Percentiles rank a stretch among this genome's conserved stretches.
These are phyloP conservation scores for Phytophthora ohioensis DNA, from an alignment of 352 stramenopile genomes.

Conservation along the genomic window DNA sequence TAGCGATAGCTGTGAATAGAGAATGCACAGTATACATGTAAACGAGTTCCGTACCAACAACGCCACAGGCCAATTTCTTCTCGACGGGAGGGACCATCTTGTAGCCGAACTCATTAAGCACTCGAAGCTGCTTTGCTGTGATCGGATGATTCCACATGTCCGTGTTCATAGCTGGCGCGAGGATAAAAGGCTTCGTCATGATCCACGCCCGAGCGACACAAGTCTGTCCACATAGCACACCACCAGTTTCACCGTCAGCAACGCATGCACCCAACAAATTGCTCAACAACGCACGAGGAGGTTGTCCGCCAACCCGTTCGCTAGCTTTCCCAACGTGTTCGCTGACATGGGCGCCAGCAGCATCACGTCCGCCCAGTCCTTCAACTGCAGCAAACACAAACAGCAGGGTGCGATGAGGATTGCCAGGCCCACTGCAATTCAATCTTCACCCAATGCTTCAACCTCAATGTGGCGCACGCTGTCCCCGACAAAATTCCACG, in stretches of 20 bases:
- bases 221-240: constrained; percentile 55
- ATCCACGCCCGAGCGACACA: constrained; percentile 95
- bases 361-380: constrained; percentile 96
- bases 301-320: constrained; percentile 96
- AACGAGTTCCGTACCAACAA: constrained; percentile 73
- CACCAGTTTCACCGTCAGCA: constrained; percentile 11
- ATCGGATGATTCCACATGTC: constrained; percentile 97
- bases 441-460: neutral
- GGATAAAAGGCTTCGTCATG: constrained; percentile 92
- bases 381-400: constrained; percentile 62
- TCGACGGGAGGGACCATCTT: constrained; percentile 87
- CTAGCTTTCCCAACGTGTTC: constrained; percentile 92
- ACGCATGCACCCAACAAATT: neutral
- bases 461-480: constrained; percentile 91
- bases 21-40: constrained; percentile 11
- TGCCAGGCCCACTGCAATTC: neutral
- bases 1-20: constrained; percentile 33
- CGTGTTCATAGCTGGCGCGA: constrained; percentile 98
- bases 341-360: constrained; percentile 91
- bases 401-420: constrained; percentile 1
- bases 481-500: constrained; percentile 84
- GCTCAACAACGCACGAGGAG: constrained; percentile 72
- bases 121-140: constrained; percentile 80
- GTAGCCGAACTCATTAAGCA: constrained; percentile 76
- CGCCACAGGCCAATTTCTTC: constrained; percentile 96